A percentile compares a stretch with the other conserved stretches of the same genome.
These are phyloP conservation scores for Gymnopus androsaceus DNA, from an alignment of 1,284 basidiomycete species.

Conservation along the genomic window DNA sequence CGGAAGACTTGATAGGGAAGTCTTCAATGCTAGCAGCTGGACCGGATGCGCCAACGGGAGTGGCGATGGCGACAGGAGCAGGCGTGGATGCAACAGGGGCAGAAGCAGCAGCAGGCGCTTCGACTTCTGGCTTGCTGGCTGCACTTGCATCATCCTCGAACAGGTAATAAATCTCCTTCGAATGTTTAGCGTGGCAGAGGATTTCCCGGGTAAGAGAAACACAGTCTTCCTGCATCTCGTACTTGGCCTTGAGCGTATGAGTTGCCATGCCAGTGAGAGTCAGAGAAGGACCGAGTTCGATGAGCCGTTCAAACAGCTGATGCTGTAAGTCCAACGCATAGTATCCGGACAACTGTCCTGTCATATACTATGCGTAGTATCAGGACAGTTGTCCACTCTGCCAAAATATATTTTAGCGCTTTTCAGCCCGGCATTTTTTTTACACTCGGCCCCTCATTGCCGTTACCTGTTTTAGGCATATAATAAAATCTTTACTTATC, in stretches of 20 bases:
- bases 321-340: too few relatives aligned
- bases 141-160: conserved; percentile 84
- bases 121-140: conserved; percentile 41
- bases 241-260: conserved; percentile 94
- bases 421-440: too few relatives aligned
- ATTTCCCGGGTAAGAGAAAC: conserved; percentile 80
- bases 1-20: conserved; percentile 88
- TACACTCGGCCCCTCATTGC: too few relatives aligned
- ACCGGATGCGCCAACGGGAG: conserved; percentile 57
- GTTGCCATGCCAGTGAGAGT: conserved; percentile 96
- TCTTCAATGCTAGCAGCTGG: conserved; percentile 83
- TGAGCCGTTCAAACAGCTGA: conserved; percentile 95
- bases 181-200: conserved; percentile 92
- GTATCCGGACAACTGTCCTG: too few relatives aligned
- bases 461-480: too few relatives aligned
- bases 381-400: too few relatives aligned
- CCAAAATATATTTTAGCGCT: too few relatives aligned
- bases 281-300: conserved; percentile 95
- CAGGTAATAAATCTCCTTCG: conserved; percentile 96
- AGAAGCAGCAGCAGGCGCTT: conserved; percentile 43
- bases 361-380: too few relatives aligned
- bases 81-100: conserved; percentile 47
- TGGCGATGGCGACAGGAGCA: conserved; percentile 44
- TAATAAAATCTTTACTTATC: too few relatives aligned
- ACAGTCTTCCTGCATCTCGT: conserved; percentile 89